phyloP scores from a whole-genome alignment of 768 basidiomycete species.

The Cystofilobasidium macerans region DNA sequence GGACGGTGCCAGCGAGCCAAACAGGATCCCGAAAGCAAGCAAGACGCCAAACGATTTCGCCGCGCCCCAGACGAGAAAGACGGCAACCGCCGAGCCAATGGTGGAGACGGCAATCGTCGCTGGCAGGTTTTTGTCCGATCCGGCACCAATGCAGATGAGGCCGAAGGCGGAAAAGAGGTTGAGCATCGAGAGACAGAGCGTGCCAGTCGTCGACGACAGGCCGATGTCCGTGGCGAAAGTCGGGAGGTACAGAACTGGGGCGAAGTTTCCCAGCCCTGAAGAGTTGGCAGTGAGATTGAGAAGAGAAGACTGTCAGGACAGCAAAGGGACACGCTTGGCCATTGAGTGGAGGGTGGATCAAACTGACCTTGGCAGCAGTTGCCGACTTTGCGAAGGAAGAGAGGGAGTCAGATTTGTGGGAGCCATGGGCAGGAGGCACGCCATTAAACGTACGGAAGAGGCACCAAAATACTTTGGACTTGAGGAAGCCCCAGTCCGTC shows the following conservation, averaged over 20 bases:
- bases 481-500: background rate
- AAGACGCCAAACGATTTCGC: background rate
- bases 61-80: background rate
- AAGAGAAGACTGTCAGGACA: background rate
- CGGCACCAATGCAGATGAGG: background rate
- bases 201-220: background rate
- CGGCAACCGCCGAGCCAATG: background rate
- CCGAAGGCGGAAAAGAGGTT: background rate
- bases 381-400: too few species aligned
- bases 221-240: conserved; percentile 5
- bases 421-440: too few species aligned
- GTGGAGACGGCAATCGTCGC: background rate
- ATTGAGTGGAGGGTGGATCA: background rate
- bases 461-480: background rate
- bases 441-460: too few species aligned
- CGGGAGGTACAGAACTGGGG: background rate
- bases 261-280: background rate
- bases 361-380: background rate
- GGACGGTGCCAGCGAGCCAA: background rate
- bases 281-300: background rate
- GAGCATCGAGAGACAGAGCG: conserved; percentile 12
- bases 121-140: background rate
- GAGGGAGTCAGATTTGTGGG: too few species aligned
- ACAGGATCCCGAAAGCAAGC: background rate
- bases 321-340: background rate